phyloP scores from a whole-genome alignment of 1,139 yeast species.

The Pichia sp. region DNA sequence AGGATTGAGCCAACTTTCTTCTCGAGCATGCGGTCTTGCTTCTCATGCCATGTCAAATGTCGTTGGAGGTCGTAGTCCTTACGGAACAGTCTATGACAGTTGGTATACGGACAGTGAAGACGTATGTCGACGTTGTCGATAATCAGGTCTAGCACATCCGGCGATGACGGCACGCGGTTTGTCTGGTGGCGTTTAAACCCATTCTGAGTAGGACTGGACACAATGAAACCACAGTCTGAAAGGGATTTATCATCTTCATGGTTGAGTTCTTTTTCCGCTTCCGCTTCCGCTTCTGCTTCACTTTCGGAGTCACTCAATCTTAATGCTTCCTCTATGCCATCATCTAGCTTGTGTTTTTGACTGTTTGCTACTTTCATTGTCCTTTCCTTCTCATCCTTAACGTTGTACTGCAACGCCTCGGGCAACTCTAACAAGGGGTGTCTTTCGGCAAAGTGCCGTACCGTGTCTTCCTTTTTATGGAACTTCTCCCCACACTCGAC shows the following conservation, averaged over 20 bases:
- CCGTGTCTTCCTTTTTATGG: conserved; percentile 41
- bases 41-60: conserved; percentile 54
- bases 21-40: conserved; percentile 18
- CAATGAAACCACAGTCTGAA: conserved; percentile 9
- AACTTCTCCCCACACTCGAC: conserved; percentile 43
- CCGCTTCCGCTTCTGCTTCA: background rate
- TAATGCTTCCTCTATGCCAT: background rate
- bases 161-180: conserved; percentile 26
- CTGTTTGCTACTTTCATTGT: background rate
- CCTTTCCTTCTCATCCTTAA: conserved; percentile 3
- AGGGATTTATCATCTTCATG: background rate
- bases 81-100: conserved; percentile 46
- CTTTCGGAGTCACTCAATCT: too few relatives aligned
- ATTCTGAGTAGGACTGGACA: conserved; percentile 12
- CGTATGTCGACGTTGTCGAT: conserved; percentile 36
- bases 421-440: conserved; percentile 32
- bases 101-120: conserved; percentile 42
- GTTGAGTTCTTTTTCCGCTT: background rate
- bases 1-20: conserved; percentile 7
- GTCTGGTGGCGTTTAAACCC: conserved; percentile 11
- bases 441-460: conserved; percentile 38
- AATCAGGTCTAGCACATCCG: conserved; percentile 34
- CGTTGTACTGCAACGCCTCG: conserved; percentile 15
- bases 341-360: conserved; percentile 10
- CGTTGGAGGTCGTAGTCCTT: conserved; percentile 47